Evolutionary conservation across 768 basidiomycete species (phyloP).

Genomic region (Tricholoma flavovirens): DNA sequence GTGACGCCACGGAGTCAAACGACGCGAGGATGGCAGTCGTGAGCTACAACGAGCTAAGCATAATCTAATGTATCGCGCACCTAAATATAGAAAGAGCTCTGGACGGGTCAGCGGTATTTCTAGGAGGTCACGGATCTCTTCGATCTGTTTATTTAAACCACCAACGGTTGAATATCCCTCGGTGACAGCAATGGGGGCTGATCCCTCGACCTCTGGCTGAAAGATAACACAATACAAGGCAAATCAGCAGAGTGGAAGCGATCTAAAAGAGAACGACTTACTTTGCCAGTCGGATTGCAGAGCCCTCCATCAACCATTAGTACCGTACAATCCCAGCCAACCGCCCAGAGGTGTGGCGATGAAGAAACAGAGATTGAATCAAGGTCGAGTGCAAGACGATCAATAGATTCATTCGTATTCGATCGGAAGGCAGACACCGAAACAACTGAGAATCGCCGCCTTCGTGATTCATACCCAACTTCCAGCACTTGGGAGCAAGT

Average conservation of each 20-base stretch:
- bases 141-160: slow-evolving; percentile 82
- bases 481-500: slow-evolving; percentile 55
- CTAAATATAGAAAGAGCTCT: slow-evolving; percentile 72
- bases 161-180: slow-evolving; percentile 82
- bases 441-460: slow-evolving; percentile 51
- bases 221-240: slow-evolving; percentile 10
- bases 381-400: slow-evolving; percentile 36
- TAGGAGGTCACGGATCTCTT: slow-evolving; percentile 77
- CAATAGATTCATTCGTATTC: slow-evolving; percentile 14
- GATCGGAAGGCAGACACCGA: slow-evolving; percentile 32
- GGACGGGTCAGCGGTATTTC: slow-evolving; percentile 85
- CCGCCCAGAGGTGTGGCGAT: slow-evolving; percentile 46
- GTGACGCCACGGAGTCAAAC: slow-evolving; percentile 5
- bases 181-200: slow-evolving; percentile 34
- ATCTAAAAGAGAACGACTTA: slow-evolving; percentile 11
- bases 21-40: background rate
- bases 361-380: slow-evolving; percentile 38
- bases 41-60: background rate
- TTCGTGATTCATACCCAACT: slow-evolving; percentile 55
- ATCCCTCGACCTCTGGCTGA: slow-evolving; percentile 43
- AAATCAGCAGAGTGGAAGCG: slow-evolving; percentile 6
- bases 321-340: slow-evolving; percentile 65
- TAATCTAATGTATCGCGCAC: slow-evolving; percentile 35
- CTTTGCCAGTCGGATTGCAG: slow-evolving; percentile 22
- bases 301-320: slow-evolving; percentile 31